Evolutionary conservation across 1,284 basidiomycete genomes (phyloP), one percentile per base, ranked within the genome.

Genomic region (Sporisorium graminicola): DNA sequence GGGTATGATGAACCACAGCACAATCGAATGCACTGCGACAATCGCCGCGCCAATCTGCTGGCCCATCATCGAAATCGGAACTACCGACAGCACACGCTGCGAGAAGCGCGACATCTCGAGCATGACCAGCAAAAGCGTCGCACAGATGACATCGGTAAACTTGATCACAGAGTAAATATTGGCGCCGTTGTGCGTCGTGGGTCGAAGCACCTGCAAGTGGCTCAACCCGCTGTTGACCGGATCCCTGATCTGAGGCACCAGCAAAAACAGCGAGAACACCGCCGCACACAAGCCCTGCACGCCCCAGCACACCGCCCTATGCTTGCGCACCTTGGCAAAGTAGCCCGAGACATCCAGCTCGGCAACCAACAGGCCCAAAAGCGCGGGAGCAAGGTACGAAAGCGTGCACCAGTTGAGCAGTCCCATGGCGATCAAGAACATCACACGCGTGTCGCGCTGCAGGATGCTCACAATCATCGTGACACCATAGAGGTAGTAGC

Each of bases 1-100:
- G 22, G 74, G 70, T 59, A 77, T 66, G 40, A 77, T 70, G 1
- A 47, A 47, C 74, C 74, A 77, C 2, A 77, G 54, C 37, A 77
- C 70, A 7, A 73, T 65, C 3, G 58, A 62, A 27, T 77, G 74
- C 1, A 73, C 60, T 1, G 69, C 62, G 0, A 72, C 69, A 24
- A 77, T 51, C 5, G 65, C 74, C 3, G 74, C 70, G 33, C 58
- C 62, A 20, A 77, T 52, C 57, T 77, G 74, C 49, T 65, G 74
- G 18, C 74, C 74, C 66, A 69, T 60, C 62, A 77, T 62, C n/a
- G 59, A 63, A 14, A 77, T 18, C 7, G 70, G 70, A 0, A 56
- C 50, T 6, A 66, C 3, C 22, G 62, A 51, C 3, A 77, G 49
- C 2, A 57, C 52, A 2, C 35, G 24, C 46, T 73, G 74, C 33